A percentile compares a stretch with the other conserved stretches of the same genome.
These are phyloP conservation scores for Penicillium simplicissimum DNA, from an alignment of 495 filamentous ascomycete species.

Conservation along the genomic window DNA sequence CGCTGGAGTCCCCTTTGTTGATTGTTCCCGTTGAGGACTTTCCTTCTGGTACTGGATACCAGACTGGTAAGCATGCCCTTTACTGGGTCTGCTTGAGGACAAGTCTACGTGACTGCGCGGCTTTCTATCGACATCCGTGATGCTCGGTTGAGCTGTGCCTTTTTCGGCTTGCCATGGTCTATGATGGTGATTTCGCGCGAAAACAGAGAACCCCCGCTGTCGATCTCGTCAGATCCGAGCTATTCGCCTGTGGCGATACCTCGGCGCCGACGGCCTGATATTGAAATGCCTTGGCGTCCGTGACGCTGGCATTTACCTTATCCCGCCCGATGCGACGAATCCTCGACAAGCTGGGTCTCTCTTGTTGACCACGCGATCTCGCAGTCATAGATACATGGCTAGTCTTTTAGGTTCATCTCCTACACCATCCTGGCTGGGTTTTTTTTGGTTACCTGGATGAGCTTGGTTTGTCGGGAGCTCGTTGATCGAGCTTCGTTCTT, in stretches of 20 bases:
- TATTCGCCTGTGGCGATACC: slow-evolving; percentile 26
- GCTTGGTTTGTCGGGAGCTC: slow-evolving; percentile 37
- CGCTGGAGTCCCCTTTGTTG: slow-evolving; percentile 11
- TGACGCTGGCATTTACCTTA: slow-evolving; percentile 15
- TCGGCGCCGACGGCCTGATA: slow-evolving; percentile 15
- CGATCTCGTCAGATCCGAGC: slow-evolving; percentile 12
- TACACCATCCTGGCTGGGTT: slow-evolving; percentile 47
- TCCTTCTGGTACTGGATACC: slow-evolving; percentile 48
- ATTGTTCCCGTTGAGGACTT: slow-evolving; percentile 25
- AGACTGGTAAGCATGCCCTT: slow-evolving; percentile 38
- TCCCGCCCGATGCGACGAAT: slow-evolving; percentile 18
- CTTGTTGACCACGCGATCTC: slow-evolving; percentile 3
- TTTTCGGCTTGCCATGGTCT: slow-evolving; percentile 15
- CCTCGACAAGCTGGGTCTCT: background rate
- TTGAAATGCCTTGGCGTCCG: slow-evolving; percentile 19
- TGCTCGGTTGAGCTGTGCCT: slow-evolving; percentile 27
- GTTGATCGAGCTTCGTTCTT: slow-evolving; percentile 27
- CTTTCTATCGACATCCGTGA: slow-evolving; percentile 42
- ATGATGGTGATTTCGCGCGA: slow-evolving; percentile 11
- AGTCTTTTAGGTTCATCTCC: slow-evolving; percentile 51
- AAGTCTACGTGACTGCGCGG: slow-evolving; percentile 25
- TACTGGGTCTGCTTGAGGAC: slow-evolving; percentile 31
- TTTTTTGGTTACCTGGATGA: slow-evolving; percentile 35
- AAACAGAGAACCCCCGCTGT: background rate
- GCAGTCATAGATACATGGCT: slow-evolving; percentile 11